Evolutionary conservation across 2,329 filamentous ascomycete species (phyloP), one percentile per base, ranked within the genome.

Genomic region (Penicillium occitanis): DNA sequence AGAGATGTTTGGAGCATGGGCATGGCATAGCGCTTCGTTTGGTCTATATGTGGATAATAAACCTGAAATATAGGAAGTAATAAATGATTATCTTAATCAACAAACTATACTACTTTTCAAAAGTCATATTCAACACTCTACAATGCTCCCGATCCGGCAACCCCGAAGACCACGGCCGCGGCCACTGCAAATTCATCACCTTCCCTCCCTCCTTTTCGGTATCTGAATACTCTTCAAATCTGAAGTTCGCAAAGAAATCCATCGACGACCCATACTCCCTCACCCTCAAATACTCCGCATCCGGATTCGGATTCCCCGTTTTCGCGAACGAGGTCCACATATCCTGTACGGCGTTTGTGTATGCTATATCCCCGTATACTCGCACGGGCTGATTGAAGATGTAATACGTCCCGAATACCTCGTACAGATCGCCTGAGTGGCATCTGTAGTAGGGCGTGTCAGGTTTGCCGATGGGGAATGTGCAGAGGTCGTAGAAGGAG

Each of bases 321-420:
- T 44, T 64, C 4, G 66, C 66, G 62, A 67, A 67, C 11, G 66
- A 58, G 5, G 66, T 64, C 66, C 66, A 67, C 11, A 67, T 67
- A 50, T 66, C 66, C 17, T 67, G 66, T 17, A 67, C 51, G 0
- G 40, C 63, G 19, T 67, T 67, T 25, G 66, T 67, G 44, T 67
- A 67, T 19, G 62, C 53, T 25, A 67, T 66, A 51, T 67, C 66
- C 28, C 58, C 66, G 6, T 46, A 30, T 7, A 60, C 66, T 6
- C 63, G 40, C 7, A 67, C 59, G 40, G 66, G 66, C 22, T 65
- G 66, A 8, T 66, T 50, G 35, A 67, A 67, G n/a, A 67, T 33
- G 35, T 67, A 63, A 33, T 67, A 66, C n/a, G 66, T 67, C 19
- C 66, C 66, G 50, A 67, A 67, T 19, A 63, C 51, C 17, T 67